Conservation (phyloP, 257 asterid genomes). For the Przewalskia tangutica region DNA sequence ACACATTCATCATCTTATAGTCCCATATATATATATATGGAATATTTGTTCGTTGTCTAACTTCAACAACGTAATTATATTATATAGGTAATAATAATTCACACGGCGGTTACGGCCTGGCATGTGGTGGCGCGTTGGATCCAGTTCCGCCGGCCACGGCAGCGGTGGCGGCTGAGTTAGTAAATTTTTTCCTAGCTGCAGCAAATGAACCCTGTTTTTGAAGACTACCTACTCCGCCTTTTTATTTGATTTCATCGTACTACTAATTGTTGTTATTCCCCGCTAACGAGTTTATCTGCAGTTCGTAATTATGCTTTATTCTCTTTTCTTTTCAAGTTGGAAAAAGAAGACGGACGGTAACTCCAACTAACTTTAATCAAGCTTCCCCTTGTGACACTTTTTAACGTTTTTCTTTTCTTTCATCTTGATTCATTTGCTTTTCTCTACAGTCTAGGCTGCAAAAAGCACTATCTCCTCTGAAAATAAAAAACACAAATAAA, state of each 20-base stretch:
- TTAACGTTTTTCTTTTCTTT: constrained; percentile 62
- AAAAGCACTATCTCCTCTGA: constrained; percentile 88
- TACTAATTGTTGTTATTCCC: no score
- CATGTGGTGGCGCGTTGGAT: constrained; percentile 28
- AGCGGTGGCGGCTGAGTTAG: constrained; percentile 12
- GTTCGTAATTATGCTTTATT: no score
- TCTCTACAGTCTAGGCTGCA: constrained; percentile 87
- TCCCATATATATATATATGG: neutral
- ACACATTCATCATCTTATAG: neutral
- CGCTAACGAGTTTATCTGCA: no score
- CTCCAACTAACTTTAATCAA: no score
- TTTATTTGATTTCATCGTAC: no score
- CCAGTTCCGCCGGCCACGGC: constrained; percentile 13
- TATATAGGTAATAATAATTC: constrained; percentile 1
- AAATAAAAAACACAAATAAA: neutral
- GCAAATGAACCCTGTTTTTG: constrained; percentile 25
- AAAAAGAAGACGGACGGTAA: no score
- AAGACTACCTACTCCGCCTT: no score
- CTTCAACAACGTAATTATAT: neutral
- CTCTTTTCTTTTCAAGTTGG: no score
- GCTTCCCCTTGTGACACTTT: no score
- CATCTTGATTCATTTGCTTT: constrained; percentile 63
- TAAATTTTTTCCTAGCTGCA: constrained; percentile 31
- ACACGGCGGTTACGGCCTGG: constrained; percentile 37
- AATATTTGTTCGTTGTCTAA: neutral